Conservation (phyloP, 1,284 basidiomycete species). For the Ceratorhiza oryzae-sativae region DNA sequence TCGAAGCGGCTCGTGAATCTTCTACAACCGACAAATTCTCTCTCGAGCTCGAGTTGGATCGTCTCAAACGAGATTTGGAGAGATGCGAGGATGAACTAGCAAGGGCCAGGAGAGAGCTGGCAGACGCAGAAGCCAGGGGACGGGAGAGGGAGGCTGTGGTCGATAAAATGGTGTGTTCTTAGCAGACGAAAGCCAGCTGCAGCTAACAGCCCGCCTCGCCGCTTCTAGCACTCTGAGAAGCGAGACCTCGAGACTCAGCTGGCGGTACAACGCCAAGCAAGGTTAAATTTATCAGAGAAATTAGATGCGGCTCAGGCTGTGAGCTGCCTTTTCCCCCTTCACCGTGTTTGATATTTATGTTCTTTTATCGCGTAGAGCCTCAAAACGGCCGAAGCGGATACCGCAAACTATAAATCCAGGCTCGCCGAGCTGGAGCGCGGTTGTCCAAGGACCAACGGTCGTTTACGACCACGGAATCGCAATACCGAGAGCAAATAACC, state of each 20-base stretch:
- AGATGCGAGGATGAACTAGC: slow-evolving; percentile 81
- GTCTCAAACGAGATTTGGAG: slow-evolving; percentile 84
- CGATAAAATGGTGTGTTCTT: slow-evolving; percentile 62
- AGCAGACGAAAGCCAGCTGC: neutral
- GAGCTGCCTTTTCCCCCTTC: too few species aligned
- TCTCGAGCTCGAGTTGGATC: slow-evolving; percentile 88
- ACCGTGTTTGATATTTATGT: too few species aligned
- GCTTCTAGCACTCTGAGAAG: slow-evolving; percentile 68
- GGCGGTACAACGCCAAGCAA: slow-evolving; percentile 81
- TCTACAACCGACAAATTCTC: slow-evolving; percentile 86
- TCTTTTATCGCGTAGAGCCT: slow-evolving; percentile 55
- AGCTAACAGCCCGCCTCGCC: neutral
- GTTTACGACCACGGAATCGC: slow-evolving; percentile 72
- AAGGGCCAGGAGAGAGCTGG: slow-evolving; percentile 75
- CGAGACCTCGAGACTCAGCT: slow-evolving; percentile 78
- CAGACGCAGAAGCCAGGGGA: slow-evolving; percentile 67
- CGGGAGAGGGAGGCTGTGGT: slow-evolving; percentile 73
- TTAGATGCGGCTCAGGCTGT: slow-evolving; percentile 71
- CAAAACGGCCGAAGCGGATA: slow-evolving; percentile 71
- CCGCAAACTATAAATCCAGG: slow-evolving; percentile 62
- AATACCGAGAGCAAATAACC: slow-evolving; percentile 88
- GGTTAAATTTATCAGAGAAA: slow-evolving; percentile 85
- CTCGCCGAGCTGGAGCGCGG: slow-evolving; percentile 80
- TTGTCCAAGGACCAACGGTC: slow-evolving; percentile 84
- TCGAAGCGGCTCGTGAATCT: slow-evolving; percentile 78